Percentiles rank a stretch among this genome's conserved stretches.
phyloP scores from a whole-genome alignment of 176 grass and related monocot species.

The Neostapfia colusana region DNA sequence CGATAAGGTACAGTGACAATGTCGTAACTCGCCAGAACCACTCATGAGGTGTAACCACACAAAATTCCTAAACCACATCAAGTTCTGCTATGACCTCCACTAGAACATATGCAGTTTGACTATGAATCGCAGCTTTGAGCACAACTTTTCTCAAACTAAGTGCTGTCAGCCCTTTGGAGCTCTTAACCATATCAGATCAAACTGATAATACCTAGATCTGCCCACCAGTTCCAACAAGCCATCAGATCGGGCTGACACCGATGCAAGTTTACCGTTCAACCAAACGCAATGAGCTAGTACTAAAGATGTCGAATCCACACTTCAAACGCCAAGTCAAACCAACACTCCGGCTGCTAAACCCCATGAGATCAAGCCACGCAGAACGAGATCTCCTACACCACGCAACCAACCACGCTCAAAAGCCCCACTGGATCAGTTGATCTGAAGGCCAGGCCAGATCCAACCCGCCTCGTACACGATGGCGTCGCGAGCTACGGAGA shows the following conservation, averaged over 20 bases:
- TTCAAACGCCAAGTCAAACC: conserved; percentile 22
- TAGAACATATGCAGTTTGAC: not conserved
- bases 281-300: not conserved
- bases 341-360: not conserved
- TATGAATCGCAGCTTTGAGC: not conserved
- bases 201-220: conserved; percentile 6
- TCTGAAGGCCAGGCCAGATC: conserved; percentile 25
- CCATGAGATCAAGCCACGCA: not conserved
- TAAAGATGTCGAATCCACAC: not conserved
- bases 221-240: not conserved
- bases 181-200: conserved; percentile 3
- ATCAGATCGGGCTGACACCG: conserved; percentile 3
- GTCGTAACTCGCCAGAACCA: not conserved
- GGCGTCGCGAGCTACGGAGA: not conserved
- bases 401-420: not conserved
- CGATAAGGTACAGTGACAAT: not conserved
- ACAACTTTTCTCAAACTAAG: not conserved
- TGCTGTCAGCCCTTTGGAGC: not conserved
- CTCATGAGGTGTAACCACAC: not conserved
- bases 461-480: not conserved
- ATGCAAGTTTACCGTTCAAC: not conserved
- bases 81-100: not conserved
- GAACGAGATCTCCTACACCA: conserved; percentile 22
- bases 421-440: conserved; percentile 17
- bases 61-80: not conserved